Percentiles rank a stretch among this genome's conserved stretches.
Evolutionary conservation across 208 protist species (phyloP).

Genomic region (Endotrypanum monterogeii): DNA sequence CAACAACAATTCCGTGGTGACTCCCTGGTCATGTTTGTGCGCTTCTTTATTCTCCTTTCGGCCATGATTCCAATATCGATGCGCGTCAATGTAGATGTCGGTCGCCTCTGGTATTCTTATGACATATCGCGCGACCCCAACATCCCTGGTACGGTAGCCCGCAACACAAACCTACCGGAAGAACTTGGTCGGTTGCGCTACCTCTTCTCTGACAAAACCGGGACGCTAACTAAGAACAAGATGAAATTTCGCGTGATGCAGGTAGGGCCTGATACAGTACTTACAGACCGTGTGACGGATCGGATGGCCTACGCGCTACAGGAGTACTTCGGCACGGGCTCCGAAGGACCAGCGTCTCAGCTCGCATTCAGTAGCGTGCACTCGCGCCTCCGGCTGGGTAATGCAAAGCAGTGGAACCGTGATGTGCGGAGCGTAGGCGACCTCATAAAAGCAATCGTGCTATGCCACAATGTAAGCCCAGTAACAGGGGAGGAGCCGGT

Average conservation of each 20-base stretch:
- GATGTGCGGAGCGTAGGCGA: slow-evolving; percentile 70
- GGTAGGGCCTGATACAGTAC: slow-evolving; percentile 41
- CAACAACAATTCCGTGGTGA: slow-evolving; percentile 78
- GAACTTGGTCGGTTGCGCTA: slow-evolving; percentile 98
- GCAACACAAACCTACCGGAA: slow-evolving; percentile 97
- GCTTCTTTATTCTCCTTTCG: slow-evolving; percentile 98
- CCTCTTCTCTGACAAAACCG: slow-evolving; percentile 99
- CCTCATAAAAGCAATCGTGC: slow-evolving; percentile 84
- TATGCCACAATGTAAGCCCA: slow-evolving; percentile 98
- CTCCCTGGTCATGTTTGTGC: slow-evolving; percentile 90
- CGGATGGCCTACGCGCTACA: slow-evolving; percentile 39
- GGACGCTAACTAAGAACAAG: slow-evolving; percentile 98
- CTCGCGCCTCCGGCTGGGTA: slow-evolving; percentile 5
- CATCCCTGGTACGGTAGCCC: slow-evolving; percentile 90
- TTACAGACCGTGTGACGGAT: slow-evolving; percentile 58
- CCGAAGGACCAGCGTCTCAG: background rate
- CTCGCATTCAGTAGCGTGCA: background rate
- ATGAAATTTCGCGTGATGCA: slow-evolving; percentile 88
- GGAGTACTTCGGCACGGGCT: slow-evolving; percentile 32
- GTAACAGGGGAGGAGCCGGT: slow-evolving; percentile 65
- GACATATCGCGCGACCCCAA: slow-evolving; percentile 90
- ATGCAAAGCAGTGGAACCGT: slow-evolving; percentile 31
- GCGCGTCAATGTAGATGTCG: slow-evolving; percentile 98
- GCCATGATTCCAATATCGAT: slow-evolving; percentile 98
- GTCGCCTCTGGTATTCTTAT: slow-evolving; percentile 96